Conservation (phyloP, 257 asterid species). For the Capsicum chinense region DNA sequence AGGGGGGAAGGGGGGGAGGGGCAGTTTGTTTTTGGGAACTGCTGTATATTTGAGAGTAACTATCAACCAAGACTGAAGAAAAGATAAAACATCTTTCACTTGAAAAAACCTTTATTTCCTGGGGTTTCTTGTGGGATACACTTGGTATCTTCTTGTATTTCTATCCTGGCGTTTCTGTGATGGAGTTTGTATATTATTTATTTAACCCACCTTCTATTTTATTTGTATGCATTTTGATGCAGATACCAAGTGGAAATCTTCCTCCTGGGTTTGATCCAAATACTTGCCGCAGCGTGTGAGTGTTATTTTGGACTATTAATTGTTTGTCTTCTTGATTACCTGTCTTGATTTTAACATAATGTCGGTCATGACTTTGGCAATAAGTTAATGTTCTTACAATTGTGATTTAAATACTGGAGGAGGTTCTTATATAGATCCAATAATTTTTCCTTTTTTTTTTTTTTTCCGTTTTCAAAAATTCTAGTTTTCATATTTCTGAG, state of each 20-base stretch:
- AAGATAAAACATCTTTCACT: constrained; percentile 2
- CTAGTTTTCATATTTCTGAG: constrained; percentile 38
- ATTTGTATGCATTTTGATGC: constrained; percentile 48
- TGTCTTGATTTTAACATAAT: neutral
- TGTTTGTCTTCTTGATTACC: constrained; percentile 3
- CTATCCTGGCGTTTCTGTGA: too few relatives aligned
- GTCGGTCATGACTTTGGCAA: neutral
- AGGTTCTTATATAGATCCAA: neutral
- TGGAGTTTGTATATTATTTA: neutral
- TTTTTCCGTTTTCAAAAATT: neutral
- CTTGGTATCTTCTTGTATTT: too few relatives aligned
- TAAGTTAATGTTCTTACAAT: neutral
- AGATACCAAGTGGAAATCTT: constrained; percentile 97
- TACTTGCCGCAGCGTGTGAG: constrained; percentile 99
- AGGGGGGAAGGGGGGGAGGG: neutral
- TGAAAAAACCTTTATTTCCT: neutral
- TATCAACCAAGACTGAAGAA: neutral
- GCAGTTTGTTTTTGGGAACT: neutral
- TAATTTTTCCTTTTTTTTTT: constrained; percentile 19
- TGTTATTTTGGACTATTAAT: constrained; percentile 41
- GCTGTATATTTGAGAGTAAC: neutral
- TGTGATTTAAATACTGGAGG: neutral
- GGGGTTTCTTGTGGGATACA: neutral
- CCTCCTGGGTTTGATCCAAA: constrained; percentile 99
- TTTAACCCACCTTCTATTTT: neutral